Percentiles rank a stretch among this genome's conserved stretches.
Evolutionary conservation across 306 rosid species (phyloP).

Genomic region (Carpinus fangiana): DNA sequence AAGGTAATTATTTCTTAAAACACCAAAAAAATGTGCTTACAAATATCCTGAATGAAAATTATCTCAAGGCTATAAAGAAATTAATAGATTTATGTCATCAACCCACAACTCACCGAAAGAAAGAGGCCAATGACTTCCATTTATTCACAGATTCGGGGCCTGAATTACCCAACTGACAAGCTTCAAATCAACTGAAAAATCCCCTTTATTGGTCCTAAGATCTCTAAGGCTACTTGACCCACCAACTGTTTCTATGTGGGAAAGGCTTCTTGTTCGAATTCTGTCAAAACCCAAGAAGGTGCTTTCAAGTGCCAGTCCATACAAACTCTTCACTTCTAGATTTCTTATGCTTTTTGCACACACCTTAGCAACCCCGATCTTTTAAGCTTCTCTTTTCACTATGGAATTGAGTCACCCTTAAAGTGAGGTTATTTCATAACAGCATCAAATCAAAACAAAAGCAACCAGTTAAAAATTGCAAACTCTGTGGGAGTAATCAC

Average conservation of each 20-base stretch:
- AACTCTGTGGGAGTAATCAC: not conserved
- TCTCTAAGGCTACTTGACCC: slow-evolving; percentile 58
- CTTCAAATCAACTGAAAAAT: slow-evolving; percentile 87
- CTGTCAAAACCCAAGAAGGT: slow-evolving; percentile 75
- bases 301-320: slow-evolving; percentile 96
- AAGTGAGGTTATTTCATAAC: slow-evolving; percentile 14
- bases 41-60: too few relatives aligned
- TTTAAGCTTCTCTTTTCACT: slow-evolving; percentile 24
- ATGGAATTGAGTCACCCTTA: slow-evolving; percentile 28
- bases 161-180: slow-evolving; percentile 65
- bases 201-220: slow-evolving; percentile 44
- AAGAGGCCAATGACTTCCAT: slow-evolving; percentile 25
- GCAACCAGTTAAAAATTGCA: not conserved
- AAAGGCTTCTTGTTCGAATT: slow-evolving; percentile 53
- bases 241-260: slow-evolving; percentile 52
- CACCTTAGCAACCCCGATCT: slow-evolving; percentile 14
- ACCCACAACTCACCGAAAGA: too few relatives aligned
- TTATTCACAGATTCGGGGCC: slow-evolving; percentile 36
- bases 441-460: slow-evolving; percentile 22
- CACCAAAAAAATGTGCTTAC: too few relatives aligned
- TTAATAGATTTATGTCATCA: too few relatives aligned
- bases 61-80: too few relatives aligned
- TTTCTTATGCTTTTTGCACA: not conserved
- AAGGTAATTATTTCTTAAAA: too few relatives aligned
- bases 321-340: slow-evolving; percentile 30